Percentiles rank a stretch among this genome's conserved stretches.
These are phyloP conservation scores for Acer yangbiense DNA, from an alignment of 345 rosid genomes.

Conservation along the genomic window DNA sequence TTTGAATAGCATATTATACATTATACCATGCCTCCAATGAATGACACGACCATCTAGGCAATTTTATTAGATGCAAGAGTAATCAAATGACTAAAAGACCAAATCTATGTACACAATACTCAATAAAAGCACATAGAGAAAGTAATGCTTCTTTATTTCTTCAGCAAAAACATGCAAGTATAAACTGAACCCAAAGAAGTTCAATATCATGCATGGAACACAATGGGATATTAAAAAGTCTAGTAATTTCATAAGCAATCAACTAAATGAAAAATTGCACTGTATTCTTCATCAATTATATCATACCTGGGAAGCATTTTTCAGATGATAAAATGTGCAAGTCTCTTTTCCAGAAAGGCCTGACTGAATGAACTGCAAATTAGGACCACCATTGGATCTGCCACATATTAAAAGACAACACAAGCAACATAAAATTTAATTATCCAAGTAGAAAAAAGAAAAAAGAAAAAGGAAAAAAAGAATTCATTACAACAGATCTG, in stretches of 20 bases:
- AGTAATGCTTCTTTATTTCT: not conserved
- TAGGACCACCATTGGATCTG: constrained; percentile 54
- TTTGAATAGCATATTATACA: not conserved
- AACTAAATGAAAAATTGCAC: constrained; percentile 12
- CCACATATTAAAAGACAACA: constrained; percentile 21
- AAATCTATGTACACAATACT: not conserved
- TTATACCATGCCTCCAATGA: not conserved
- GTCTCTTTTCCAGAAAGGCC: constrained; percentile 43
- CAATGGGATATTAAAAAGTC: not conserved
- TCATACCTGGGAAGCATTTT: constrained; percentile 77
- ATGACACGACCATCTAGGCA: not conserved
- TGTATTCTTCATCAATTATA: constrained; percentile 13
- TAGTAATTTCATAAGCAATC: not conserved
- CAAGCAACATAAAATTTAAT: constrained; percentile 19
- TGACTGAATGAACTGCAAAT: constrained; percentile 39
- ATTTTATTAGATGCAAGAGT: not conserved
- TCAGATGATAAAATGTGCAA: constrained; percentile 71
- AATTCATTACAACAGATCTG: constrained; percentile 1
- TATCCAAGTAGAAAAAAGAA: constrained; percentile 12
- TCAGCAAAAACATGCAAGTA: not conserved
- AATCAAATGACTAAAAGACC: constrained; percentile 2
- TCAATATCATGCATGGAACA: not conserved
- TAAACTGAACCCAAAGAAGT: constrained; percentile 6
- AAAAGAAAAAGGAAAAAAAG: constrained; percentile 17
- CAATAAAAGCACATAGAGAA: not conserved